Evolutionary conservation across 495 filamentous ascomycete genomes (phyloP).

Genomic region (Recurvomyces mirabilis): DNA sequence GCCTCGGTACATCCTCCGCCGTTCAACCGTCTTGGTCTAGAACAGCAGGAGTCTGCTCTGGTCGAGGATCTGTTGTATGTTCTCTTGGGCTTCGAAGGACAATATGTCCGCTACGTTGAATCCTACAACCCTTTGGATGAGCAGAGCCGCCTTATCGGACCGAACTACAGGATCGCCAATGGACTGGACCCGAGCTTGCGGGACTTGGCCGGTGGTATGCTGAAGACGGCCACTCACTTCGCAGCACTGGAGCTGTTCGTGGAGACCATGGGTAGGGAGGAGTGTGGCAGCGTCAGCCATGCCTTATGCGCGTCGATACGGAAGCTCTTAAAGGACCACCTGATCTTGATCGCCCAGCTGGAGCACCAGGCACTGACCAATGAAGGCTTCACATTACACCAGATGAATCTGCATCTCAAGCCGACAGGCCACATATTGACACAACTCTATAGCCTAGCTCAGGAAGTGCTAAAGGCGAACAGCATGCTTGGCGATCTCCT

Average conservation of each 20-base stretch:
- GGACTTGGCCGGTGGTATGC: constrained; percentile 74
- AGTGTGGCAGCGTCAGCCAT: constrained; percentile 93
- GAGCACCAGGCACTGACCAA: constrained; percentile 85
- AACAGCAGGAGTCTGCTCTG: constrained; percentile 73
- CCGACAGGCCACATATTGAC: constrained; percentile 80
- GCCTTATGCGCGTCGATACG: constrained; percentile 87
- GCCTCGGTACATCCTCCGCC: constrained; percentile 56
- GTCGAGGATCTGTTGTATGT: constrained; percentile 87
- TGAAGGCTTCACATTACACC: constrained; percentile 75
- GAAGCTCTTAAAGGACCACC: constrained; percentile 82
- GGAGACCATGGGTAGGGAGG: constrained; percentile 82
- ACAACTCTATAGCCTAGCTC: constrained; percentile 74
- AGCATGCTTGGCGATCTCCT: constrained; percentile 71
- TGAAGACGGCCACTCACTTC: constrained; percentile 94
- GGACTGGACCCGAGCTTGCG: constrained; percentile 85
- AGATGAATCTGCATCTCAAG: constrained; percentile 82
- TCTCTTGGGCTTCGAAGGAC: constrained; percentile 97
- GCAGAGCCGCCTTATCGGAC: constrained; percentile 74
- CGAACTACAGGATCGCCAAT: constrained; percentile 62
- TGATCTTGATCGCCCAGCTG: constrained; percentile 82
- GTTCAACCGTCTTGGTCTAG: constrained; percentile 59
- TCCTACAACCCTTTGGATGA: constrained; percentile 74
- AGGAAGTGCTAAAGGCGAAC: constrained; percentile 79
- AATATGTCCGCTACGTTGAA: constrained; percentile 79
- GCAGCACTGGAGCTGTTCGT: constrained; percentile 83